Evolutionary conservation across 129 eudicot species (phyloP).

Genomic region (Arctium minus): DNA sequence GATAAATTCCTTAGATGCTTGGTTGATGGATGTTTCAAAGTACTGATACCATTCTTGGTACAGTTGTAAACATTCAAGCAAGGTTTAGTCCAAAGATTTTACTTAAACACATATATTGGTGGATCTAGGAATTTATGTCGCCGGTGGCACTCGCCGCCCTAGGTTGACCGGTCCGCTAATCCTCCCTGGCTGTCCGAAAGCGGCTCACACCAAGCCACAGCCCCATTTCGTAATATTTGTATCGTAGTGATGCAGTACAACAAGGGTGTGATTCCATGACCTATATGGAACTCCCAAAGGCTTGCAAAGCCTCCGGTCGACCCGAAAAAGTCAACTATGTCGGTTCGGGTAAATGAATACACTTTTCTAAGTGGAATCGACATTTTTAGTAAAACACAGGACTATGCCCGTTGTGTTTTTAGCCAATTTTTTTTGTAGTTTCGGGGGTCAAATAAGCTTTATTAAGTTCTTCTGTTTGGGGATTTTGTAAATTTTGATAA

Average conservation of each 20-base stretch:
- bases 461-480: neutral
- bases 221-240: neutral
- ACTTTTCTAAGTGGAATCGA: neutral
- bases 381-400: too few species aligned
- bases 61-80: neutral
- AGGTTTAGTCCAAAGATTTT: neutral
- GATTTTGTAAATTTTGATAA: neutral
- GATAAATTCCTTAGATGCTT: conserved; percentile 25
- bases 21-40: conserved; percentile 25
- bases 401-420: neutral
- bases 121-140: neutral
- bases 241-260: neutral
- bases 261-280: neutral
- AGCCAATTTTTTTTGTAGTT: neutral
- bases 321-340: neutral
- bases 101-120: neutral
- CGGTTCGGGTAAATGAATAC: neutral
- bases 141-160: neutral
- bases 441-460: neutral
- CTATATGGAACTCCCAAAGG: neutral
- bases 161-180: neutral
- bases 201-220: neutral
- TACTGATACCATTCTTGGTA: conserved; percentile 27
- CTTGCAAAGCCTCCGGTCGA: neutral
- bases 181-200: neutral